Evolutionary conservation across 495 filamentous ascomycete genomes (phyloP).

Genomic region (Xylaria longipes): DNA sequence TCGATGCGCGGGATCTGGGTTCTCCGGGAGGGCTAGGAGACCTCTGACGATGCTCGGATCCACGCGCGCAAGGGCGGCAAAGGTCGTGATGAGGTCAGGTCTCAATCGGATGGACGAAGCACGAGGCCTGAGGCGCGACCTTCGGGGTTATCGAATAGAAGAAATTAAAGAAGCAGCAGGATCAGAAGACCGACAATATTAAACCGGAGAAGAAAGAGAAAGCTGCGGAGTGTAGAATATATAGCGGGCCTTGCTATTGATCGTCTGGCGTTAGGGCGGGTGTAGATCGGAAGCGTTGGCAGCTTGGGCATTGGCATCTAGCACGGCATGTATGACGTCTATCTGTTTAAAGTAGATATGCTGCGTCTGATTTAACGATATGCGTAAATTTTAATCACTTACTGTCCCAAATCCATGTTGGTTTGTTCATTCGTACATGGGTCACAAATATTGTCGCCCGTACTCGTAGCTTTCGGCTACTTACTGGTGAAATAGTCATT

Average conservation of each 20-base stretch:
- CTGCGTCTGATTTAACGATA: background rate
- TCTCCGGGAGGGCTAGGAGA: slow-evolving; percentile 29
- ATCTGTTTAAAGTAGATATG: background rate
- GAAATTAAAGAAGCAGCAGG: too few relatives aligned
- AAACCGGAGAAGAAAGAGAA: background rate
- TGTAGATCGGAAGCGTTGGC: background rate
- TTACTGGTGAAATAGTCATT: background rate
- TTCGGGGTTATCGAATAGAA: too few relatives aligned
- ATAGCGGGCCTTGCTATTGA: background rate
- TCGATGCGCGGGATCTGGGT: slow-evolving; percentile 54
- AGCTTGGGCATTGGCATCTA: background rate
- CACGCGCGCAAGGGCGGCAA: background rate
- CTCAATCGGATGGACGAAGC: background rate
- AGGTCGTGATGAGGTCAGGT: background rate
- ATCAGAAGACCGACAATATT: background rate
- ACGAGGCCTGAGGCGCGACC: background rate
- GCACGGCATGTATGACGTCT: background rate
- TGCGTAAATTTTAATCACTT: background rate
- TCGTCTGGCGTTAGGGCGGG: background rate
- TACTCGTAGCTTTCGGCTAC: background rate
- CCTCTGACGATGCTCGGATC: background rate
- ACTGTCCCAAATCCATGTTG: background rate
- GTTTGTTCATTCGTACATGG: too few relatives aligned
- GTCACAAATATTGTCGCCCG: background rate
- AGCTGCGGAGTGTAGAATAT: background rate